Evolutionary conservation across 495 filamentous ascomycete genomes (phyloP).

Genomic region (Penicillium subrubescens): DNA sequence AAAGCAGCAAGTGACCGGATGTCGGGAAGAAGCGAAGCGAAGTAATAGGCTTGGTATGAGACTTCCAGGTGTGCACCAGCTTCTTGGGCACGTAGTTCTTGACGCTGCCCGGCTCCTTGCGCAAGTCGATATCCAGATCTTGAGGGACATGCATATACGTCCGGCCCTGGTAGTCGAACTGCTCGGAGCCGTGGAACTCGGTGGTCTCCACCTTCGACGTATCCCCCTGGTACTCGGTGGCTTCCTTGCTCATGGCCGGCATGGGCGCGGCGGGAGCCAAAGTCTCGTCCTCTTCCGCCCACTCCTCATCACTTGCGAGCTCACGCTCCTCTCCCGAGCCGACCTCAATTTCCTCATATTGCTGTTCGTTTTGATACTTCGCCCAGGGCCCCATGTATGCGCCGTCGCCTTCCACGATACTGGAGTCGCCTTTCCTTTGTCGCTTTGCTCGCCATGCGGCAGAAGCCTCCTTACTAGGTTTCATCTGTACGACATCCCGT

Average conservation of each 20-base stretch:
- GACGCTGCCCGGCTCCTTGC: slow-evolving; percentile 72
- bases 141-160: slow-evolving; percentile 87
- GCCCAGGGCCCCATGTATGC: slow-evolving; percentile 96
- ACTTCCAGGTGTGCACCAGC: slow-evolving; percentile 83
- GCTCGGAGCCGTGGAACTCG: slow-evolving; percentile 80
- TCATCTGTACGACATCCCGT: slow-evolving; percentile 59
- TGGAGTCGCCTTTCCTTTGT: slow-evolving; percentile 80
- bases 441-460: slow-evolving; percentile 67
- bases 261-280: slow-evolving; percentile 49
- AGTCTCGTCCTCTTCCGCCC: slow-evolving; percentile 58
- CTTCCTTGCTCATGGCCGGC: slow-evolving; percentile 56
- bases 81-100: slow-evolving; percentile 96
- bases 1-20: slow-evolving; percentile 85
- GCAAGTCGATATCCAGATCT: slow-evolving; percentile 86
- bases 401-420: slow-evolving; percentile 79
- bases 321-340: slow-evolving; percentile 54
- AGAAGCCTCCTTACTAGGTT: slow-evolving; percentile 66
- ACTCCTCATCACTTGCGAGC: slow-evolving; percentile 77
- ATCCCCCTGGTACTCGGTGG: slow-evolving; percentile 61
- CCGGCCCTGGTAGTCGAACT: slow-evolving; percentile 88
- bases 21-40: slow-evolving; percentile 84
- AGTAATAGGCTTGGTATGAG: slow-evolving; percentile 83
- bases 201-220: slow-evolving; percentile 68
- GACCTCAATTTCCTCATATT: slow-evolving; percentile 62
- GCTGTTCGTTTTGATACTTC: slow-evolving; percentile 66